Percentiles rank a stretch among this genome's conserved stretches.
phyloP scores from a whole-genome alignment of 2,329 filamentous ascomycete genomes.

The Aulographum hederae region DNA sequence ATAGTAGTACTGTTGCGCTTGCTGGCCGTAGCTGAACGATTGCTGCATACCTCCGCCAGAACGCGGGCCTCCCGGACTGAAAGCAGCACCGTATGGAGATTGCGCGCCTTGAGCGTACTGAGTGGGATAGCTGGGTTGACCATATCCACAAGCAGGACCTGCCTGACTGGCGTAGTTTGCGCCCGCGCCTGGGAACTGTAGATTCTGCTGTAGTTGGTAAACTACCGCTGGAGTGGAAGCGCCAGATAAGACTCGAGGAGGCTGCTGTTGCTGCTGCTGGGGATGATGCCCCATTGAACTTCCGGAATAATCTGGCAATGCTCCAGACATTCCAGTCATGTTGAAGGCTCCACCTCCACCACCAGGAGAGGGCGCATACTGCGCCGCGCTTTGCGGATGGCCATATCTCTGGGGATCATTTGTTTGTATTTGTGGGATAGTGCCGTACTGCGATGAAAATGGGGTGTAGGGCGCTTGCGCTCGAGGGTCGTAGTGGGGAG shows the following conservation, averaged over 20 bases:
- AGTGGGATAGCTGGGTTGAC: too few species aligned
- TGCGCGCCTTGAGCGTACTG: too few species aligned
- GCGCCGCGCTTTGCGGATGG: too few species aligned
- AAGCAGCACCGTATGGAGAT: too few species aligned
- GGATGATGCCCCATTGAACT: slow-evolving; percentile 7
- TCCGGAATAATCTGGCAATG: slow-evolving; percentile 16
- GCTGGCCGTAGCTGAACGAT: too few species aligned
- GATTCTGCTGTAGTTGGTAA: slow-evolving; percentile 20
- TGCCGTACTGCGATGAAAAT: slow-evolving; percentile 18
- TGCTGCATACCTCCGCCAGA: too few species aligned
- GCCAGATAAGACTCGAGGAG: slow-evolving; percentile 13
- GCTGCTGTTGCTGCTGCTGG: slow-evolving; percentile 7
- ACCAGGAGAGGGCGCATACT: slow-evolving; percentile 9
- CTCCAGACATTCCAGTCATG: slow-evolving; percentile 17
- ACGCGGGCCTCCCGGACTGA: too few species aligned
- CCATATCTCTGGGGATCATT: slow-evolving; percentile 8
- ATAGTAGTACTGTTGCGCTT: too few species aligned
- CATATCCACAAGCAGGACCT: too few species aligned
- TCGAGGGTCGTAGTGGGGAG: too few species aligned
- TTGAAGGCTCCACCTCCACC: slow-evolving; percentile 14
- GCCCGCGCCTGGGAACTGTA: slow-evolving; percentile 20
- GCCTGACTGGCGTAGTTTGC: too few species aligned
- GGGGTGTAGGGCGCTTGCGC: too few species aligned
- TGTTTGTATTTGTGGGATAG: slow-evolving; percentile 8
- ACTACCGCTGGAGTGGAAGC: slow-evolving; percentile 20